These are phyloP conservation scores for Rhodosporidiobolus odoratus DNA, from an alignment of 768 basidiomycete species.

Conservation along the genomic window DNA sequence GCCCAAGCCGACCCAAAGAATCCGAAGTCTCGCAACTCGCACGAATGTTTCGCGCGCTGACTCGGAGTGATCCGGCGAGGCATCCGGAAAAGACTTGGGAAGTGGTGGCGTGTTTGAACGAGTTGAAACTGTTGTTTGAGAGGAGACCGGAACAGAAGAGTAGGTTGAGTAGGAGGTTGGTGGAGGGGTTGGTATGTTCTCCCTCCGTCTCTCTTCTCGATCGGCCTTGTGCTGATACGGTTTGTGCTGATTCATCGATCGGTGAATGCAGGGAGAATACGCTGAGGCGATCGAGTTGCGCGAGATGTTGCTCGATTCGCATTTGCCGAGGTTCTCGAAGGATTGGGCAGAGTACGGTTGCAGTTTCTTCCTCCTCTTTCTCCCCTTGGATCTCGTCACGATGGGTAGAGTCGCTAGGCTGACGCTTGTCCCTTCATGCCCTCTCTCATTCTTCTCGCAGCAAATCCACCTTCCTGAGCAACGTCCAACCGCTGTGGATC, in stretches of 20 bases:
- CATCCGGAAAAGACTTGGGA: conserved; percentile 12
- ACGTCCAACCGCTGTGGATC: conserved; percentile 20
- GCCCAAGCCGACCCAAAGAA: conserved; percentile 10
- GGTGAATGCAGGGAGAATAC: conserved; percentile 15
- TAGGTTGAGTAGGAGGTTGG: conserved; percentile 10
- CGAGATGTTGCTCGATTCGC: conserved; percentile 26
- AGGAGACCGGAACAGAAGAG: conserved; percentile 14
- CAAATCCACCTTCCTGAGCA: conserved; percentile 12
- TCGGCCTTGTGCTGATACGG: background rate
- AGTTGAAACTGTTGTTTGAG: conserved; percentile 16
- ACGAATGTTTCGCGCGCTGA: conserved; percentile 9
- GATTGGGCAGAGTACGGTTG: conserved; percentile 24
- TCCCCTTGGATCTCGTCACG: background rate
- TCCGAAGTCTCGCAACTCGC: too few species aligned
- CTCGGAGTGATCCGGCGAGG: conserved; percentile 7
- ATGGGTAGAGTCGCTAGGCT: too few species aligned
- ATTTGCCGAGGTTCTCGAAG: conserved; percentile 6
- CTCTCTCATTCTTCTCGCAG: background rate
- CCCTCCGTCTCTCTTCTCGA: background rate
- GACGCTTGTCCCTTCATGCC: background rate
- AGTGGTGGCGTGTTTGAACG: conserved; percentile 17
- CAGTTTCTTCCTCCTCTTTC: background rate
- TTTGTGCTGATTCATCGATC: background rate
- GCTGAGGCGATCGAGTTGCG: conserved; percentile 21
- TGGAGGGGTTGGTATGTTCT: conserved; percentile 17